Base-by-base conservation (phyloP, 1,139 yeast species). In the Nakaseomyces kungkrabaensis region DNA sequence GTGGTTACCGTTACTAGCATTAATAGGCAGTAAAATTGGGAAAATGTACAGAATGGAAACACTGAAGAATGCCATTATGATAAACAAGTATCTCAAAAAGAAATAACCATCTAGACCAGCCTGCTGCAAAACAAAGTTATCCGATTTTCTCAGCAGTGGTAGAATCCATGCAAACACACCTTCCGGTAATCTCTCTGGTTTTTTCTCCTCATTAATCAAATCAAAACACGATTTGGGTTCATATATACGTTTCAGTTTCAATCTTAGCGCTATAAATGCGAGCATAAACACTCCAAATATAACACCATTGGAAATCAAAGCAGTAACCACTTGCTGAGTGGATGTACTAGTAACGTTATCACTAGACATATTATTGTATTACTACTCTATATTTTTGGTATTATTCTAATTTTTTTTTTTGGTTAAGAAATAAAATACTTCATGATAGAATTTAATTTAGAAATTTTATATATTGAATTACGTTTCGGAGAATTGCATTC, bases 31-130 rank as follows among this genome's bases (percentile, higher is more conserved):
- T 51, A 92, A 71, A 52, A 92, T 78, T 32, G 96, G 92, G 78
- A 87, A 80, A 13, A 82, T 68, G 24, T 83, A 58, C 31, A 85
- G 55, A 49, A 86, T 78, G 1, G 95, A 95, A 10, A 81, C 62
- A 8, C 81, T 60, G 32, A 85, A 77, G 48, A 86, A 66, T 13
- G 76, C 66, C 32, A 78, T 72, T 51, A 85, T 76, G 48, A 86
- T 74, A 50, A 83, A 78, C 53, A 92, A 65, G 65, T 82, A 92
- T 56, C 98, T 75, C 49, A 87, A 67, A 62, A 86, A 90, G 59
- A 89, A 82, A 68, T 88, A 92, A n/a, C 96, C 97, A 67, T 90
- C 97, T 9, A 87, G 67, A 41, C 96, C 95, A 32, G 88, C 76
- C 57, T 85, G 88, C 60, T 85, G 86, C 54, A 92, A 75, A 50